Conservation (phyloP, 2,329 filamentous ascomycete species). For the Aspergillus puulaauensis region DNA sequence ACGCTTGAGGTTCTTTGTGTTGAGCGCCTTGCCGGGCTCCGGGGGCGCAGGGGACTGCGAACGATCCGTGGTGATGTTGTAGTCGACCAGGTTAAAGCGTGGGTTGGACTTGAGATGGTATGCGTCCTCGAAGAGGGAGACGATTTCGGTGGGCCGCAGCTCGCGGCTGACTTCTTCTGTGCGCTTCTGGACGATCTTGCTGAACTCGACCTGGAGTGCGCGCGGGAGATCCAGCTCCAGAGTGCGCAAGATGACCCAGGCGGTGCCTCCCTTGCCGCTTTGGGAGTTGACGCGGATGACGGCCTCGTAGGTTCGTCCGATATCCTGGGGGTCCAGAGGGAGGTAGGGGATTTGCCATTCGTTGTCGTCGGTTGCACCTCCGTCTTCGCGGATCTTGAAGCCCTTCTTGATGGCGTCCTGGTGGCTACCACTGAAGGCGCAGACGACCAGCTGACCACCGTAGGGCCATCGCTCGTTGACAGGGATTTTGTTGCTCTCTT, state of each 20-base stretch:
- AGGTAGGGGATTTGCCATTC: slow-evolving; percentile 88
- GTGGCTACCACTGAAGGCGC: slow-evolving; percentile 87
- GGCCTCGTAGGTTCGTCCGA: slow-evolving; percentile 95
- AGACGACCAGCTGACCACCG: slow-evolving; percentile 86
- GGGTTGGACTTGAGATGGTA: slow-evolving; percentile 84
- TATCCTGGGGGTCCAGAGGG: slow-evolving; percentile 87
- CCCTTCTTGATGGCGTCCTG: slow-evolving; percentile 97
- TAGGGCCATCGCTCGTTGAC: slow-evolving; percentile 89
- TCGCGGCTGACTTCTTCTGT: slow-evolving; percentile 82
- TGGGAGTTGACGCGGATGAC: slow-evolving; percentile 98
- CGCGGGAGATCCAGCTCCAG: slow-evolving; percentile 90
- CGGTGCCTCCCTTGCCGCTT: slow-evolving; percentile 88
- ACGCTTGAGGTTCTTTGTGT: slow-evolving; percentile 75
- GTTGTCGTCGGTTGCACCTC: slow-evolving; percentile 61
- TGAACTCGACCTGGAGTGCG: slow-evolving; percentile 88
- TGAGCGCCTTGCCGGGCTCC: slow-evolving; percentile 67
- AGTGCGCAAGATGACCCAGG: slow-evolving; percentile 88
- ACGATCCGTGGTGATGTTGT: slow-evolving; percentile 84
- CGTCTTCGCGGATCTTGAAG: slow-evolving; percentile 63
- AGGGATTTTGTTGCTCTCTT: slow-evolving; percentile 92
- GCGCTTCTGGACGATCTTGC: slow-evolving; percentile 76
- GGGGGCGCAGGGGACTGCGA: slow-evolving; percentile 71
- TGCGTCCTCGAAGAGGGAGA: slow-evolving; percentile 79
- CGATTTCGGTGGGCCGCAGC: slow-evolving; percentile 79
- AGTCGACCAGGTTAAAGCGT: slow-evolving; percentile 84